Base-by-base conservation (phyloP, 495 filamentous ascomycete genomes). In the Trichocladium antarcticum region DNA sequence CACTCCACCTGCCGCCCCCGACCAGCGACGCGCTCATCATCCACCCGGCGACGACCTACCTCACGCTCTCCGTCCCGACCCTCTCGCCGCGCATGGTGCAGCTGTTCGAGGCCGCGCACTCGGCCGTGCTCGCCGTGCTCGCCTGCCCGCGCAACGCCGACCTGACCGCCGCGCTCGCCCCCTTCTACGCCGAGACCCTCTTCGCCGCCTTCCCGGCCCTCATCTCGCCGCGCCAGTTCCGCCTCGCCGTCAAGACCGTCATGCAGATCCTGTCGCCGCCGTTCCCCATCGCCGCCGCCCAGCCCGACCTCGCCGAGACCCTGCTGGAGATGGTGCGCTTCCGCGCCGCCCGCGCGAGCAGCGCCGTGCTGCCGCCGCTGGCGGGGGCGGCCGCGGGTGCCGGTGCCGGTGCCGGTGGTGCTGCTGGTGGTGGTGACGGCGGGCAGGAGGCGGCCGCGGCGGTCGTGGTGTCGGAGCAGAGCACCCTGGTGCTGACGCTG, bases 21-120 rank as follows among this genome's bases (percentile, higher is more conserved):
- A 71, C 74, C 16, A 84, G 78, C 58, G 86, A 94, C 54, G 71
- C 82, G 11, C 69, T 95, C 1, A 75, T 95, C 24, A 68, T 95
- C 35, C 73, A 79, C 12, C 80, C 85, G 3, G 83, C 85, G 17
- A 75, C 77, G 8, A 79, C 85, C 5, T 95, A 97, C 63, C 78
- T 97, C 9, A 75, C 79, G 28, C 24, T 84, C 19, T 66, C 53
- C 52, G 48, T 55, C 11, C 64, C 69, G 27, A n/a, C n/a, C n/a
- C 57, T 65, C 10, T 67, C 71, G 15, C 62, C 70, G 2, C 60
- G 64, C 12, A 70, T 69, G 32, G 63, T 82, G 28, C 79, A 85
- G 53, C 83, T 93, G 5, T 96, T 96, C 58, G 92, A 98, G 68
- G 80, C 92, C 1, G 89, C 90, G 8, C 93, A 98, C 68, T 85